phyloP scores from a whole-genome alignment of 345 rosid genomes.

The Aquilaria malaccensis region DNA sequence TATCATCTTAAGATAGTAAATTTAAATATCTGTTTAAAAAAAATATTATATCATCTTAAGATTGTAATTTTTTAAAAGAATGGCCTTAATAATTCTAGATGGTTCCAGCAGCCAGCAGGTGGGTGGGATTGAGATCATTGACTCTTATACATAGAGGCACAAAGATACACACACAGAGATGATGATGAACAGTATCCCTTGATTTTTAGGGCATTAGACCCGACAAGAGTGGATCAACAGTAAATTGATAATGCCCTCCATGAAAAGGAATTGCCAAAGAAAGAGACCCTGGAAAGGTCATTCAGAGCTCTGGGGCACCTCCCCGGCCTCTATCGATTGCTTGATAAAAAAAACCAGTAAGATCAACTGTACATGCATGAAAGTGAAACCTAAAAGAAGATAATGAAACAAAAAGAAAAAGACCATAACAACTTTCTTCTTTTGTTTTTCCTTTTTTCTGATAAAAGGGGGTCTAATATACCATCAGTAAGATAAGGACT shows the following conservation, averaged over 20 bases:
- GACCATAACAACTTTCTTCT: constrained; percentile 10
- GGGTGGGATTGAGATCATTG: no score
- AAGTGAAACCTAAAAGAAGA: constrained; percentile 13
- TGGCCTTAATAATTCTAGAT: no score
- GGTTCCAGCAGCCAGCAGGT: no score
- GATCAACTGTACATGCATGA: not conserved
- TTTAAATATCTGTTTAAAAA: no score
- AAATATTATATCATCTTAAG: no score
- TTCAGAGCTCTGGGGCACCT: no score
- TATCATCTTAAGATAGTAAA: no score
- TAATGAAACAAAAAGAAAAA: constrained; percentile 9
- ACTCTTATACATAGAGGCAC: no score
- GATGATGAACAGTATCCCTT: constrained; percentile 15
- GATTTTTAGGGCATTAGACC: constrained; percentile 24
- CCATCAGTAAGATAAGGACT: constrained; percentile 1
- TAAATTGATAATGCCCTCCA: constrained; percentile 25
- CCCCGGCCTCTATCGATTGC: not conserved
- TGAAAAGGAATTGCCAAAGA: not conserved
- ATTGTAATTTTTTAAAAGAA: no score
- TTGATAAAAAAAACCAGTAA: constrained; percentile 2
- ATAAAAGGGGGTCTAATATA: not conserved
- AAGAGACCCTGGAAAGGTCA: not conserved
- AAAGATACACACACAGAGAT: no score
- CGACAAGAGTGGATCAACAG: constrained; percentile 31
- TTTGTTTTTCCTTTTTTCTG: not conserved